Percentiles rank a stretch among this genome's conserved stretches.
Conservation (phyloP, 495 filamentous ascomycete species). For the Xylaria intraflava region DNA sequence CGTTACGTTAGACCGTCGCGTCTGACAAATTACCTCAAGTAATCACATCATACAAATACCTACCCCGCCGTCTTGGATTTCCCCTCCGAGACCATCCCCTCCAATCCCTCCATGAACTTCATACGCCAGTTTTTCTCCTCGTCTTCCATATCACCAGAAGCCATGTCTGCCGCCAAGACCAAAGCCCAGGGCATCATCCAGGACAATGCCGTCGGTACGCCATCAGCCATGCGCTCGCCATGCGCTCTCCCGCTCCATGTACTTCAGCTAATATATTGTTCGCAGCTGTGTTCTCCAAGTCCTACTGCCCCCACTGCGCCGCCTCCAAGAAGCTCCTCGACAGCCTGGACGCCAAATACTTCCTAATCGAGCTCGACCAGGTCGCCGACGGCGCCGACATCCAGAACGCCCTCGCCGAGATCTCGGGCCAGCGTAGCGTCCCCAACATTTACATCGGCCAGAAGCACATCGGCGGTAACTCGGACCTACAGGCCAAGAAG, state of each 20-base stretch:
- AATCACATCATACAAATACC: constrained; percentile 14
- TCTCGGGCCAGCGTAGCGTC: constrained; percentile 78
- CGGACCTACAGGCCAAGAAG: constrained; percentile 66
- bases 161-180: constrained; percentile 78
- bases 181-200: constrained; percentile 85
- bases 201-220: constrained; percentile 82
- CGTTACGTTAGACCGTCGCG: no score
- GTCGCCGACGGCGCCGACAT: constrained; percentile 78
- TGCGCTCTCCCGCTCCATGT: neutral
- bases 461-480: constrained; percentile 95
- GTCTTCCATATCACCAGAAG: constrained; percentile 50
- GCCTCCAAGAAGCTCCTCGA: constrained; percentile 69
- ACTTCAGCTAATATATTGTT: neutral
- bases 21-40: neutral
- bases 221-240: neutral
- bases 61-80: constrained; percentile 9
- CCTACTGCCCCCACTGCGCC: constrained; percentile 91
- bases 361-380: constrained; percentile 76
- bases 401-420: constrained; percentile 73
- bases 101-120: constrained; percentile 58
- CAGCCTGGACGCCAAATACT: constrained; percentile 64
- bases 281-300: constrained; percentile 89
- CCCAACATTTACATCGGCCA: constrained; percentile 91
- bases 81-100: constrained; percentile 21
- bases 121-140: constrained; percentile 74